A percentile compares a stretch with the other conserved stretches of the same genome.
These are phyloP conservation scores for Xylaria longipes DNA, from an alignment of 495 filamentous ascomycete genomes.

Conservation along the genomic window DNA sequence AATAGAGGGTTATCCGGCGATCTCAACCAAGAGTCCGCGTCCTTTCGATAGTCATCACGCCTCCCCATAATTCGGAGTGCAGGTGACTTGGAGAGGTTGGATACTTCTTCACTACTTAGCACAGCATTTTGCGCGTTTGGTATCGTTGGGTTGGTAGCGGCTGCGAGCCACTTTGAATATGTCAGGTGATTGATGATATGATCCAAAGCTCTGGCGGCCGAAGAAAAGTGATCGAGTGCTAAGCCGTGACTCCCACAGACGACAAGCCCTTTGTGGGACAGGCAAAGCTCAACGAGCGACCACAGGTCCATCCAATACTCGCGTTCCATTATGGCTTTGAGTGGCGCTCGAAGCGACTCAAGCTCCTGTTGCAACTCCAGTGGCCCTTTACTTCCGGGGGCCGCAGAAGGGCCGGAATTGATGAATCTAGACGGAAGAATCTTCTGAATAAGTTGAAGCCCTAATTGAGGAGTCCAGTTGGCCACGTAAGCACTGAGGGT, in stretches of 20 bases:
- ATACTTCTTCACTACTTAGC: constrained; percentile 24
- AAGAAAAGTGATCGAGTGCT: constrained; percentile 22
- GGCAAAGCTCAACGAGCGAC: constrained; percentile 24
- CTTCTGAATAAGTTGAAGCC: constrained; percentile 21
- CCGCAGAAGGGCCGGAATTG: not conserved
- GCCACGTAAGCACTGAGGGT: constrained; percentile 25
- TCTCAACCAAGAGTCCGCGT: constrained; percentile 22
- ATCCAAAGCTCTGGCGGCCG: constrained; percentile 25
- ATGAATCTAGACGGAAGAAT: constrained; percentile 22
- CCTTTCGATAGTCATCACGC: constrained; percentile 21
- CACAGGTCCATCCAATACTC: constrained; percentile 26
- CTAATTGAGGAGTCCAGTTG: constrained; percentile 24
- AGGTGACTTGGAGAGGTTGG: constrained; percentile 26
- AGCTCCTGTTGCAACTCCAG: constrained; percentile 25
- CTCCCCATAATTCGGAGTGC: constrained; percentile 16
- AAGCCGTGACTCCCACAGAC: constrained; percentile 25
- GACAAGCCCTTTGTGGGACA: constrained; percentile 17
- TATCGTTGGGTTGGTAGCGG: constrained; percentile 5
- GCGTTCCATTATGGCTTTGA: constrained; percentile 27
- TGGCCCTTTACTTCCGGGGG: constrained; percentile 10
- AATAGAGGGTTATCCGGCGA: constrained; percentile 21
- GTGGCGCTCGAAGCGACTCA: constrained; percentile 22
- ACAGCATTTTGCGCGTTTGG: not conserved
- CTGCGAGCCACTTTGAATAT: constrained; percentile 26
- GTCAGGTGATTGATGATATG: constrained; percentile 30